Evolutionary conservation across 441 rosid species (phyloP), one percentile per base, ranked within the genome.

Genomic region (Iberis amara): DNA sequence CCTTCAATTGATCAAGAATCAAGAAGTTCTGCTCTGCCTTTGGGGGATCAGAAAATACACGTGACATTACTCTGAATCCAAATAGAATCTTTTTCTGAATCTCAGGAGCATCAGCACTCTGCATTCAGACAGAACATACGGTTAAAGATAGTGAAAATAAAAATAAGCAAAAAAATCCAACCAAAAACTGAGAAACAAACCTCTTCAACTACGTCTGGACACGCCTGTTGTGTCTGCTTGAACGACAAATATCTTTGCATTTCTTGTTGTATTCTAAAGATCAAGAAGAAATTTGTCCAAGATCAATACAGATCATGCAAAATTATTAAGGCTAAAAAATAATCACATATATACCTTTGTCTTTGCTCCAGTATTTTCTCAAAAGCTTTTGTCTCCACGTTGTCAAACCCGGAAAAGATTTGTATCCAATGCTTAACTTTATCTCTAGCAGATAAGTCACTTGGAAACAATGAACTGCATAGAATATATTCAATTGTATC

Each of bases 191-290:
- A 11, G 18, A n/a, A 52, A 45, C 18, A 15, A 30, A 50, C 26
- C 23, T 60, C 57, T 54, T 43, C 39, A 61, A 45, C 31, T 36
- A 31, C n/a, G 26, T 61, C 11, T 15, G 5, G 23, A 27, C 81
- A 21, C 55, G 89, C 99, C 99, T 90, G 89, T 18, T 18, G 21
- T 18, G 21, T 71, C 77, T 83, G 89, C 86, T 92, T 83, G 45
- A 85, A 73, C 28, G 84, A 79, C 49, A 90, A 74, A 72, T 90
- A 94, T 66, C 65, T 82, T 84, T 76, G 96, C 94, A 90, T 87
- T 82, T 94, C 99, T 70, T 80, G 96, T 66, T 94, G 98, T 77
- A 87, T 79, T 88, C 99, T 94, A 86, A 73, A 79, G 76, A 69
- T 57, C 72, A 72, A 76, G 64, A 76, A 18, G 21, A 3, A 67